Evolutionary conservation across 176 grass and related monocot species (phyloP), one percentile per base, ranked within the genome.

Genomic region (Themeda triandra): DNA sequence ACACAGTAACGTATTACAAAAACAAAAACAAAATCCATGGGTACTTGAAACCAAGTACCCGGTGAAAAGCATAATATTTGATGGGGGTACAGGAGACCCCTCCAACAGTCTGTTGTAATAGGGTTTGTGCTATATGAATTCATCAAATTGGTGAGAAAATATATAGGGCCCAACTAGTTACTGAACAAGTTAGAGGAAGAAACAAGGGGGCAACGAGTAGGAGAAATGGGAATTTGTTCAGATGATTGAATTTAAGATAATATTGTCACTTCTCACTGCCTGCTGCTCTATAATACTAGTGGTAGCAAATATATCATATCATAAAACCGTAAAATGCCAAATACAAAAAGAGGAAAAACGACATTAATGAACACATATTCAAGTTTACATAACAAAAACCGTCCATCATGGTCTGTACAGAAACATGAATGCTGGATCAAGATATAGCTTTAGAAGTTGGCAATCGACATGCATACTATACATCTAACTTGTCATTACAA

Each of bases 191-290:
- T 37, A 37, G 36, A 37, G 36, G 36, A 37, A 6, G 36, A 37
- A 6, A 3, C 36, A 37, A 37, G 36, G 36, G 36, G 36, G 5
- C 36, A 37, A 37, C 36, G 36, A 37, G 36, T 37, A 37, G 36
- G 36, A 37, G 36, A 37, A 37, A 59, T 59, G 23, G 23, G 7
- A 59, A 24, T 11, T n/a, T 63, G n/a, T 65, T n/a, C 30, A 36
- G 27, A 90, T 63, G 42, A 78, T 54, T 37, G 78, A 66, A 65
- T 72, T 45, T 66, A 27, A 69, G 71, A 30, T 45, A 89, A 64
- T 2, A 17, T 53, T 64, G 30, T 62, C 9, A 1, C 8, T 77
- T 13, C 4, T n/a, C n/a, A 81, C 21, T 35, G 3, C 6, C 11
- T 63, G 4, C 31, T 30, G 48, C 23, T 63, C 28, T 75, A 59